These are phyloP conservation scores for Colletotrichum kahawae DNA, from an alignment of 2,329 filamentous ascomycete species.

Conservation along the genomic window DNA sequence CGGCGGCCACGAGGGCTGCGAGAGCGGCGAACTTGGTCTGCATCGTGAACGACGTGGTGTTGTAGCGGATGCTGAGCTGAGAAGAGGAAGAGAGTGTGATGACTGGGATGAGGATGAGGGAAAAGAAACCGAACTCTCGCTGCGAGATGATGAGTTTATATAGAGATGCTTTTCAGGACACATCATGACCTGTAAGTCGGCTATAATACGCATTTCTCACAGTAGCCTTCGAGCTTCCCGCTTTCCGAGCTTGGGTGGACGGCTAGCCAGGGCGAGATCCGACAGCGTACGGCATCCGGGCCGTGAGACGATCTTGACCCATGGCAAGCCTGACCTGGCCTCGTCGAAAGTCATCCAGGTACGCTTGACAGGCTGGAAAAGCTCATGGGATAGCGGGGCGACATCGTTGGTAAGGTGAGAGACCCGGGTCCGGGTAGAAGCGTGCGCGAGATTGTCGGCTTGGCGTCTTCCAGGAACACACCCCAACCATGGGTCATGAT, in stretches of 20 bases:
- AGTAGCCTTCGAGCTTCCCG: not conserved
- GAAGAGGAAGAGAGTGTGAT: not conserved
- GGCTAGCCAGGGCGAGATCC: not conserved
- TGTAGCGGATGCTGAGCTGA: not conserved
- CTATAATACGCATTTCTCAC: not conserved
- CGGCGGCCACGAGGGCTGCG: conserved; percentile 45
- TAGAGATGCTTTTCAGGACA: not conserved
- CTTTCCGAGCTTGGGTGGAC: not conserved
- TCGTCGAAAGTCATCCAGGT: not conserved
- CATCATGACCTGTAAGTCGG: not conserved
- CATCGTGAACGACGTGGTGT: conserved; percentile 26
- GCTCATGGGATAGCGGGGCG: not conserved
- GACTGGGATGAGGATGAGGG: not conserved
- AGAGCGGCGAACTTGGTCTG: conserved; percentile 35
- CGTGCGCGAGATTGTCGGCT: not conserved
- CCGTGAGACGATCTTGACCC: conserved; percentile 5
- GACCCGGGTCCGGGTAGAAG: not conserved
- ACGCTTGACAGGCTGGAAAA: not conserved
- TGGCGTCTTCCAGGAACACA: not conserved
- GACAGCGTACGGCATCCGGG: conserved; percentile 13
- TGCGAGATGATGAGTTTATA: not conserved
- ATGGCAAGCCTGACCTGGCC: not conserved
- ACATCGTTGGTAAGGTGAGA: not conserved
- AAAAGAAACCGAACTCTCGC: not conserved
- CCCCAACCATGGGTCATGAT: not conserved